These are phyloP conservation scores for Calonectria pseudoturangicola DNA, from an alignment of 2,329 filamentous ascomycete species.

Conservation along the genomic window DNA sequence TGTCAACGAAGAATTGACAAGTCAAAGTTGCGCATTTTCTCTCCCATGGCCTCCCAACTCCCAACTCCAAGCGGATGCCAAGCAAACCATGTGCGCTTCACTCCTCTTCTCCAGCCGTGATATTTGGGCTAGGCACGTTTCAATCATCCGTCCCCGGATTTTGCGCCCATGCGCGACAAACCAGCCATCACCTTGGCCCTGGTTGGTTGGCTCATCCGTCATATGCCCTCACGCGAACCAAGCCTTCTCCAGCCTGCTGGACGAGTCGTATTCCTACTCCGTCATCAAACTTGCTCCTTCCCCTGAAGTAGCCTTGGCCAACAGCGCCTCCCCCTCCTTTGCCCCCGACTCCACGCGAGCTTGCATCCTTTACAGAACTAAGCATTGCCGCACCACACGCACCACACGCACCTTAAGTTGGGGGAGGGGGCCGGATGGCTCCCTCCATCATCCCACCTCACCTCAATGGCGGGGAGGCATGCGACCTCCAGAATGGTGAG, in stretches of 20 bases:
- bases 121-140: conserved; percentile 47
- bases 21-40: not conserved
- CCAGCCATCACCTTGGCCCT: conserved; percentile 38
- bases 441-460: conserved; percentile 39
- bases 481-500: conserved; percentile 28
- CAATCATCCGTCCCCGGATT: conserved; percentile 43
- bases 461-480: conserved; percentile 29
- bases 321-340: conserved; percentile 42
- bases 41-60: conserved; percentile 17
- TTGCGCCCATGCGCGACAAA: conserved; percentile 33
- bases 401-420: conserved; percentile 29
- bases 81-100: conserved; percentile 46
- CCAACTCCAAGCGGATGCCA: conserved; percentile 25
- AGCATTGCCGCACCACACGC: conserved; percentile 37
- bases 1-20: conserved; percentile 1
- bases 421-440: conserved; percentile 26
- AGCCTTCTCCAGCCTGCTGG: conserved; percentile 19
- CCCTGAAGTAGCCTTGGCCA: conserved; percentile 37
- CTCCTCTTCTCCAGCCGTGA: conserved; percentile 43
- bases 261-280: conserved; percentile 25
- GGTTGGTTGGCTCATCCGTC: conserved; percentile 30
- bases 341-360: conserved; percentile 46
- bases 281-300: conserved; percentile 10
- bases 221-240: conserved; percentile 20
- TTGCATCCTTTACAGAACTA: conserved; percentile 38